Conservation (phyloP, 1,139 yeast species). For the Suhomyces bribrorum region DNA sequence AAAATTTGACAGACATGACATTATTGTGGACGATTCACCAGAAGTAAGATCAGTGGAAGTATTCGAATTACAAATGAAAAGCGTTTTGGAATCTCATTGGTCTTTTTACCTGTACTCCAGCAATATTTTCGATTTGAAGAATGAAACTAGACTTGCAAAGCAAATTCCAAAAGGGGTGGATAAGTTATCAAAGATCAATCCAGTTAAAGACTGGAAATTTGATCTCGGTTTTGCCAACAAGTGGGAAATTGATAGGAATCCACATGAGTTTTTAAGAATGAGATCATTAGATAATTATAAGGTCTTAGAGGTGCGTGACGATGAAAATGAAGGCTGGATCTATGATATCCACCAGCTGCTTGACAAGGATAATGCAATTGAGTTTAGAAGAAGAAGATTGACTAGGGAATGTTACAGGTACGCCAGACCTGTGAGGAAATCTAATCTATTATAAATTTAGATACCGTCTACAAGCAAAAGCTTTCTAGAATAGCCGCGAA, state of each 20-base stretch:
- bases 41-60: conserved; percentile 66
- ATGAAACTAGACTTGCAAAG: conserved; percentile 55
- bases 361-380: conserved; percentile 21
- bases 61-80: conserved; percentile 71
- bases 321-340: conserved; percentile 48
- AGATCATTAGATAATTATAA: conserved; percentile 33
- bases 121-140: conserved; percentile 52
- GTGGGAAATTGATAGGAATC: conserved; percentile 68
- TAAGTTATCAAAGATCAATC: conserved; percentile 53
- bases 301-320: conserved; percentile 16
- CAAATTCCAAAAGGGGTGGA: conserved; percentile 66
- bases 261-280: conserved; percentile 53
- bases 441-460: neutral
- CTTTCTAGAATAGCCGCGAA: too few species aligned
- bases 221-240: conserved; percentile 51
- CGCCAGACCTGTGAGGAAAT: conserved; percentile 16
- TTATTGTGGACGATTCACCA: conserved; percentile 69
- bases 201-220: conserved; percentile 79
- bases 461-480: too few species aligned
- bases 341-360: conserved; percentile 35
- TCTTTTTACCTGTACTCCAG: conserved; percentile 37
- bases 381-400: conserved; percentile 59
- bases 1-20: conserved; percentile 46
- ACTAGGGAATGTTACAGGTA: conserved; percentile 52
- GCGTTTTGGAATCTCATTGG: conserved; percentile 62